Conservation (phyloP, 768 basidiomycete genomes). For the Lentinula detonsa region DNA sequence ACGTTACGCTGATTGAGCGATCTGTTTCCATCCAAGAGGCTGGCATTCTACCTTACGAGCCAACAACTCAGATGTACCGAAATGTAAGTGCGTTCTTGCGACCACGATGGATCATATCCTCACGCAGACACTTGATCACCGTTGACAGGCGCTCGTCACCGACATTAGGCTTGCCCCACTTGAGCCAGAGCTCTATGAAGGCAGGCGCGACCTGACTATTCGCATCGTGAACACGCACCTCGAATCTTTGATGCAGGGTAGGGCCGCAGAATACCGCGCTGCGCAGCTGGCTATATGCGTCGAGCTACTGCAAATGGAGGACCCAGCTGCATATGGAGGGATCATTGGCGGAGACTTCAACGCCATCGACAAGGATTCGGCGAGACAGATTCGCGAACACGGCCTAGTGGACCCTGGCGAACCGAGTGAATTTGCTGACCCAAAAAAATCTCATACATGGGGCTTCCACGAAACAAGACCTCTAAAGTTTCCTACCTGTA, state of each 20-base stretch:
- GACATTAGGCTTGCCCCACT: conserved; percentile 44
- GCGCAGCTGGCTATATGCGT: conserved; percentile 50
- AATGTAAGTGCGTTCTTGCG: conserved; percentile 18
- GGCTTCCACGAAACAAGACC: conserved; percentile 49
- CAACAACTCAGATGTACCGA: conserved; percentile 28
- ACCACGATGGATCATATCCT: background rate
- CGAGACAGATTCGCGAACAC: conserved; percentile 33
- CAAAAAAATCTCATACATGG: conserved; percentile 56
- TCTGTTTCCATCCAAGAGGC: conserved; percentile 39
- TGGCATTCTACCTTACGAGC: conserved; percentile 27
- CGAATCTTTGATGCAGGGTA: conserved; percentile 53
- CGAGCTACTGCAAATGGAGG: conserved; percentile 34
- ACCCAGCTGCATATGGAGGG: conserved; percentile 45
- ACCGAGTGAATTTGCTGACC: conserved; percentile 27
- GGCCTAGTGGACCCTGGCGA: conserved; percentile 60
- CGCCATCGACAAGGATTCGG: conserved; percentile 39
- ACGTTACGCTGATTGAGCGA: conserved; percentile 62
- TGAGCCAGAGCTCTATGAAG: conserved; percentile 21
- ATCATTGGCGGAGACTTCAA: conserved; percentile 74
- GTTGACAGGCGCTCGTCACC: conserved; percentile 44
- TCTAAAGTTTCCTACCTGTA: conserved; percentile 37
- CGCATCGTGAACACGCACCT: conserved; percentile 71
- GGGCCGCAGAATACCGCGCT: conserved; percentile 28
- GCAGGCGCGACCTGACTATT: conserved; percentile 36
- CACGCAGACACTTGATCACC: conserved; percentile 23